Percentiles rank a stretch among this genome's conserved stretches.
phyloP scores from a whole-genome alignment of 148 eudicot species.

The Camellia lanceoleosa region DNA sequence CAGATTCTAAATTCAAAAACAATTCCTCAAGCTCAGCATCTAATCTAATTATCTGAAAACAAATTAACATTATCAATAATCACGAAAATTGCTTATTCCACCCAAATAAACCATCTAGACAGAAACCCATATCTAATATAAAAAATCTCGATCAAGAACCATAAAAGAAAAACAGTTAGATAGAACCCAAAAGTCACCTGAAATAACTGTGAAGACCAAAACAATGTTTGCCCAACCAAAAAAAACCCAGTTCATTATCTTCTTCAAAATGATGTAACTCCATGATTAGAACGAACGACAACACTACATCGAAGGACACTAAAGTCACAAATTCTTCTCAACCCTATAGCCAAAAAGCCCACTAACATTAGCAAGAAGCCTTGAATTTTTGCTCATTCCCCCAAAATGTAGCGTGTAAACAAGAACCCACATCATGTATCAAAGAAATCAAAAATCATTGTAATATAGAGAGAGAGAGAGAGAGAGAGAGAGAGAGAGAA shows the following conservation, averaged over 20 bases:
- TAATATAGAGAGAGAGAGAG: neutral
- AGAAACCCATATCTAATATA: neutral
- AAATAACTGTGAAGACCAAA: neutral
- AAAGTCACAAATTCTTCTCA: neutral
- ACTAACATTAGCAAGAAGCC: neutral
- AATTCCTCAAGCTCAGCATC: neutral
- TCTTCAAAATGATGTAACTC: neutral
- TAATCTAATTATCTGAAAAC: neutral
- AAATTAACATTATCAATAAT: neutral
- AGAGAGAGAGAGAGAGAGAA: neutral
- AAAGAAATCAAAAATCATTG: neutral
- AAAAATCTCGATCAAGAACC: neutral
- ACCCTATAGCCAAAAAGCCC: neutral
- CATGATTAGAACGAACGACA: neutral
- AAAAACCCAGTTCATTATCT: neutral
- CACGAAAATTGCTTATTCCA: neutral
- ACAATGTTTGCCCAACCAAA: neutral
- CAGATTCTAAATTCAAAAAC: too few relatives aligned
- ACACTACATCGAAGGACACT: neutral
- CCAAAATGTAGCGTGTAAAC: neutral
- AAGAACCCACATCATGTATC: neutral
- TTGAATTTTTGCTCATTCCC: too few relatives aligned
- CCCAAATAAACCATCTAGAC: neutral
- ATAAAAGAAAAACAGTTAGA: neutral
- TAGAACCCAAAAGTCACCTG: neutral